A percentile compares a stretch with the other conserved stretches of the same genome.
Conservation (phyloP, 2,329 filamentous ascomycete species). For the Fusarium incarnatum region DNA sequence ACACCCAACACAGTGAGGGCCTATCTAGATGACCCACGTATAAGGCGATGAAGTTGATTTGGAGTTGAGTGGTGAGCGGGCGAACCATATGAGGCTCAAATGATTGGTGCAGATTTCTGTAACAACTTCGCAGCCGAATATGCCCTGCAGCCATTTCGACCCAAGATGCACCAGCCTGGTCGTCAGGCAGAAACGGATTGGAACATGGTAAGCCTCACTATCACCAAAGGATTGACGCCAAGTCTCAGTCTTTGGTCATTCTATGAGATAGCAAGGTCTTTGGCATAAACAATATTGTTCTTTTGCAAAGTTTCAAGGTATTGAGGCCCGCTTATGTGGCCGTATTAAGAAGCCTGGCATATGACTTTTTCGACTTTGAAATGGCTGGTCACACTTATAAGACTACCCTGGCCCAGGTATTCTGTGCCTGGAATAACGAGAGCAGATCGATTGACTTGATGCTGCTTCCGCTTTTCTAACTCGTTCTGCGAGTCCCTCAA, state of each 20-base stretch:
- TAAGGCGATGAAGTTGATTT: slow-evolving; percentile 21
- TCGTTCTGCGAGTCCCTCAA: slow-evolving; percentile 6
- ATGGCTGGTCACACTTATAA: slow-evolving; percentile 16
- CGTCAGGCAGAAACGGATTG: slow-evolving; percentile 32
- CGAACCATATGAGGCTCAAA: slow-evolving; percentile 30
- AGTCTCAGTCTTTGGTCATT: background rate
- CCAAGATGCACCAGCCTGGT: slow-evolving; percentile 8
- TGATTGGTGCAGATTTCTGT: slow-evolving; percentile 30
- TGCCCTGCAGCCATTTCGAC: slow-evolving; percentile 17
- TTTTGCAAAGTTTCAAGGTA: background rate
- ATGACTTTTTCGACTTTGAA: background rate
- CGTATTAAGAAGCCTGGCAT: background rate
- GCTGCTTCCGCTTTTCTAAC: background rate
- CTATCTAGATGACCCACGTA: slow-evolving; percentile 10
- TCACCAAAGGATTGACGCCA: background rate
- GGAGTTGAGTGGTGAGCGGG: slow-evolving; percentile 21
- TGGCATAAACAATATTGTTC: background rate
- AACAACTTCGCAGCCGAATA: slow-evolving; percentile 10
- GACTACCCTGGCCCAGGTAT: slow-evolving; percentile 1
- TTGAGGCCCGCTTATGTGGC: slow-evolving; percentile 22
- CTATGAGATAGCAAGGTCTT: background rate
- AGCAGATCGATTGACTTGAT: background rate
- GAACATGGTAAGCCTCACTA: background rate
- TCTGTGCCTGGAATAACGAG: background rate
- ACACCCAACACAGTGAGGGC: background rate